Base-by-base conservation (phyloP, 371 early-diverging fungal species). In the Funneliformis caledonium region DNA sequence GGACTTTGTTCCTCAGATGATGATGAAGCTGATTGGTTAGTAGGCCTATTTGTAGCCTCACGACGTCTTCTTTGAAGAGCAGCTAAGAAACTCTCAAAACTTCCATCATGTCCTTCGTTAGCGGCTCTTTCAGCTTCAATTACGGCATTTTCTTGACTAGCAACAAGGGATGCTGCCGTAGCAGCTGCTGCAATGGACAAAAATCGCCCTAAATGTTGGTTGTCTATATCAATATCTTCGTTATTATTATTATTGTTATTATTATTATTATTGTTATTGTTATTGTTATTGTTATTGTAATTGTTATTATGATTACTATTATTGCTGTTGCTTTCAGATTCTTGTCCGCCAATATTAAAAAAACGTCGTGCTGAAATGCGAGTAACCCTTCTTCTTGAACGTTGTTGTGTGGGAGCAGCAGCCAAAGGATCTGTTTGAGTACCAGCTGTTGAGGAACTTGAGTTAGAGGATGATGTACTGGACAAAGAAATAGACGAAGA, bases 101-200 rank as follows among this genome's bases (percentile, higher is more conserved):
- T 73, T 31, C 74, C 74, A 73, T 73, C 74, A 37, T 73, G 74
- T 4, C 74, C 74, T 12, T 73, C 74, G 19, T 50, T 73, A 2
- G 74, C 74, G 1, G 59, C 74, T 14, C 56, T 47, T 73, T 73
- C 74, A 19, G 74, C 74, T 73, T 73, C 74, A 73, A 73, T 73
- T 73, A 73, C 74, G 3, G 74, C 59, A 73, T 73, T 73, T 73
- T 73, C 74, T 31, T 73, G 74, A 50, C 74, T 73, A 22, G 48
- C 74, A 59, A 73, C 50, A 73, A 73, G 74, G 6, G 74, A 73
- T 52, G 52, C 31, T 11, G 74, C 74, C 6, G 74, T 73, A 43
- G 74, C 74, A 2, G 74, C 74, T 31, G 74, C 74, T 59, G 74
- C 74, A 5, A 73, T 73, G 37, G 74, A 73, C 16, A 59, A 50